A percentile compares a stretch with the other conserved stretches of the same genome.
Conservation (phyloP, 768 basidiomycete species). For the Boletus rubescentipes region DNA sequence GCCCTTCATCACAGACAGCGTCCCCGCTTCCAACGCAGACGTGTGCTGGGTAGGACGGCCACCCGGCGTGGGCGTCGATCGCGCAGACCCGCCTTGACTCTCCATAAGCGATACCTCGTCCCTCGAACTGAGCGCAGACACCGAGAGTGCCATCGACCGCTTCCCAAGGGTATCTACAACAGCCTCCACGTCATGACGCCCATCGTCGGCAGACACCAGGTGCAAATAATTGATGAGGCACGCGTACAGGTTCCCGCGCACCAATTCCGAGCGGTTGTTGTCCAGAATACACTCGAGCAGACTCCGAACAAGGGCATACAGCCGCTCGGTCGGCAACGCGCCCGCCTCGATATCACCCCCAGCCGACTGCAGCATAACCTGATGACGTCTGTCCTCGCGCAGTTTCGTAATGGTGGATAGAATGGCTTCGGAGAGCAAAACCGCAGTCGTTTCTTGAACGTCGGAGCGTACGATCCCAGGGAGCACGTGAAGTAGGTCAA, state of each 20-base stretch:
- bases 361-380: slow-evolving; percentile 63
- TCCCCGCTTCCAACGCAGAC: slow-evolving; percentile 58
- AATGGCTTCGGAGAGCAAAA: slow-evolving; percentile 81
- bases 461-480: slow-evolving; percentile 68
- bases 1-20: slow-evolving; percentile 63
- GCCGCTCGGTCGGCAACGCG: slow-evolving; percentile 74
- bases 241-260: slow-evolving; percentile 94
- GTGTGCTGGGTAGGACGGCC: neutral
- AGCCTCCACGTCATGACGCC: slow-evolving; percentile 10
- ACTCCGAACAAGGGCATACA: slow-evolving; percentile 70
- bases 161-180: slow-evolving; percentile 23
- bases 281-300: slow-evolving; percentile 75
- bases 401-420: slow-evolving; percentile 84
- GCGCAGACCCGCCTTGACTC: slow-evolving; percentile 34
- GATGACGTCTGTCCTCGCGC: slow-evolving; percentile 77
- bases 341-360: slow-evolving; percentile 63
- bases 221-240: slow-evolving; percentile 87
- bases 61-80: slow-evolving; percentile 19
- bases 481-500: slow-evolving; percentile 84
- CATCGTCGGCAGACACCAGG: slow-evolving; percentile 40
- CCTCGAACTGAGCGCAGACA: slow-evolving; percentile 37
- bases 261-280: slow-evolving; percentile 76
- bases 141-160: slow-evolving; percentile 27
- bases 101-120: slow-evolving; percentile 42
- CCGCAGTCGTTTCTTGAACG: slow-evolving; percentile 67